phyloP scores from a whole-genome alignment of 1,139 yeast genomes.

The Pichia sp. region DNA sequence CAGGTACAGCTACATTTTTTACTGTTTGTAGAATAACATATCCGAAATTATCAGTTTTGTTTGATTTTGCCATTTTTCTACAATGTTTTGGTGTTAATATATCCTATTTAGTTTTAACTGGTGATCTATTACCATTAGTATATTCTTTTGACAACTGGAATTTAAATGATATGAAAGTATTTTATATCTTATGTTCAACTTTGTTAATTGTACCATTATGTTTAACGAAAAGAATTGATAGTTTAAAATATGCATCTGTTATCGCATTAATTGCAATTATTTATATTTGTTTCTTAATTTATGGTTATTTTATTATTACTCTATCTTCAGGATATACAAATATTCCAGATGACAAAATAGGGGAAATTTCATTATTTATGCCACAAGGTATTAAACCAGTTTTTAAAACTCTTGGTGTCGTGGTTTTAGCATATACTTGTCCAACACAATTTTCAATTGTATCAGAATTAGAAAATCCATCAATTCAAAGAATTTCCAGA shows the following conservation, averaged over 20 bases:
- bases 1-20: constrained; percentile 80
- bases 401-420: constrained; percentile 79
- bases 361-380: constrained; percentile 45
- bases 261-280: constrained; percentile 80
- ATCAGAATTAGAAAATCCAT: constrained; percentile 65
- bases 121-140: constrained; percentile 73
- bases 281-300: constrained; percentile 69
- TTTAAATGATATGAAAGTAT: constrained; percentile 33
- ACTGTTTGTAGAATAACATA: constrained; percentile 77
- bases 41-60: constrained; percentile 70
- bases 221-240: constrained; percentile 67
- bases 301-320: constrained; percentile 48
- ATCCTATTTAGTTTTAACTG: constrained; percentile 80
- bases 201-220: constrained; percentile 68
- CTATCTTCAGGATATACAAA: constrained; percentile 20
- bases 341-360: constrained; percentile 33
- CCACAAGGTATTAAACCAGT: constrained; percentile 59
- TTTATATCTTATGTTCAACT: constrained; percentile 67
- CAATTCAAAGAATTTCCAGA: constrained; percentile 42
- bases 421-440: constrained; percentile 92
- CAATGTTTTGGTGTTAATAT: constrained; percentile 86
- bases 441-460: constrained; percentile 90
- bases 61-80: constrained; percentile 51
- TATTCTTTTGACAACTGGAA: constrained; percentile 31
- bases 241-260: constrained; percentile 77